These are phyloP conservation scores for Letharia lupina DNA, from an alignment of 495 filamentous ascomycete species.

Conservation along the genomic window DNA sequence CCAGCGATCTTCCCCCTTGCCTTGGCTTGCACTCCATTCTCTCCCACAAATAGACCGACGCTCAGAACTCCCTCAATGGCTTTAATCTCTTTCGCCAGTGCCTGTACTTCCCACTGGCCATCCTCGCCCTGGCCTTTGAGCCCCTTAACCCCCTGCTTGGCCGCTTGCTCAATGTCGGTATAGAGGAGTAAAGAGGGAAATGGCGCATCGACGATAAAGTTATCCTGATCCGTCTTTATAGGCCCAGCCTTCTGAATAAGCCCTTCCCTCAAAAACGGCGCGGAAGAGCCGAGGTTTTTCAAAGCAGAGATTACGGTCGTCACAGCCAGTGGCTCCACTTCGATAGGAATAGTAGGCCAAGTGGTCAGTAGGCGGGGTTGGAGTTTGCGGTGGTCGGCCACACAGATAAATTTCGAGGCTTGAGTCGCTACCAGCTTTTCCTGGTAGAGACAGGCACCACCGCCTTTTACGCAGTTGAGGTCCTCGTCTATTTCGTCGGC, in stretches of 20 bases:
- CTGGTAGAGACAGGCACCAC: conserved; percentile 93
- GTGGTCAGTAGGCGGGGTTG: conserved; percentile 63
- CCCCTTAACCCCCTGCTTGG: conserved; percentile 22
- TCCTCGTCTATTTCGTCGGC: conserved; percentile 95
- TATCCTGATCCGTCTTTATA: conserved; percentile 84
- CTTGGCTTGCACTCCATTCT: conserved; percentile 60
- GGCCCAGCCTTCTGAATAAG: conserved; percentile 65
- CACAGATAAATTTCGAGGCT: conserved; percentile 84
- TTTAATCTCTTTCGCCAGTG: conserved; percentile 63
- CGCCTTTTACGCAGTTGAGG: conserved; percentile 94
- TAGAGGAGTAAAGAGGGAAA: conserved; percentile 63
- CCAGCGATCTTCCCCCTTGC: conserved; percentile 48
- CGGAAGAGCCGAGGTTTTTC: conserved; percentile 55
- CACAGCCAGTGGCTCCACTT: conserved; percentile 78
- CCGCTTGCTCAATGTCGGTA: conserved; percentile 42
- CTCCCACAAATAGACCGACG: conserved; percentile 79
- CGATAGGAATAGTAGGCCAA: conserved; percentile 85
- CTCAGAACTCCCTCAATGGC: conserved; percentile 80
- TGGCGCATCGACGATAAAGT: conserved; percentile 88
- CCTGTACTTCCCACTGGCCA: conserved; percentile 70
- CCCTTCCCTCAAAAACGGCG: conserved; percentile 61
- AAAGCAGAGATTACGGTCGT: conserved; percentile 61
- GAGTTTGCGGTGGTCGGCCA: conserved; percentile 88
- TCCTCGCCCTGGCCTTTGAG: conserved; percentile 41
- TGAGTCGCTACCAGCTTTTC: conserved; percentile 89